Evolutionary conservation across 2,329 filamentous ascomycete genomes (phyloP), one percentile per base, ranked within the genome.

Genomic region (Aplosporella prunicola): DNA sequence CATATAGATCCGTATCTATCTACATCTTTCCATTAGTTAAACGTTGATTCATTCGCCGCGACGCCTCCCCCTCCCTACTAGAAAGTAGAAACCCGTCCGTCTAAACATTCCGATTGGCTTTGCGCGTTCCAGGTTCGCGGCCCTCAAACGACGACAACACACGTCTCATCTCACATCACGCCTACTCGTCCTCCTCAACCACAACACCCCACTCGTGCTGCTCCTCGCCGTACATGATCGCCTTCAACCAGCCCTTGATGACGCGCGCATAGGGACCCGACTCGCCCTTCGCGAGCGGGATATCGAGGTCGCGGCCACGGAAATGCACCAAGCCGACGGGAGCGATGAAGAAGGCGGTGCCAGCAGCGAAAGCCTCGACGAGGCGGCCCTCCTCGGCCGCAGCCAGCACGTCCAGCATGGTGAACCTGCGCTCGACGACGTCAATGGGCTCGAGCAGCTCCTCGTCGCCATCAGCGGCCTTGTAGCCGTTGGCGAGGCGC

Each of bases 351-450:
- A 64, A 69, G 40, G 88, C 88, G 44, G 88, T 95, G 13, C 89
- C 88, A 22, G 82, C 78, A 6, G 82, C 84, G 55, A 95, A 95
- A 2, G 84, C 74, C 64, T 95, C 88, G 8, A 94, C 58, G 28
- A 94, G 60, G 2, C 87, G 69, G 3, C 83, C 86, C 53, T 94
- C 84, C 28, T 71, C 63, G 17, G 76, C 66, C 1, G 87, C 86
- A 53, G 81, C 73, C 18, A 78, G 55, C 11, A 95, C 61, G 60
- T 94, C 87, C 20, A 71, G 65, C 55, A 95, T 93, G 15, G 77
- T 86, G 62, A 89, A 91, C 46, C 78, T 77, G 46, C 81, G 71
- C 75, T 94, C 88, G 0, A 89, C 78, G 25, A 93, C 71, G 48
- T 88, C 80, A 2, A 76, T 46, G 3, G 56, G 51, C 38, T 68